phyloP scores from a whole-genome alignment of 495 filamentous ascomycete species.

The Penicillium roqueforti region DNA sequence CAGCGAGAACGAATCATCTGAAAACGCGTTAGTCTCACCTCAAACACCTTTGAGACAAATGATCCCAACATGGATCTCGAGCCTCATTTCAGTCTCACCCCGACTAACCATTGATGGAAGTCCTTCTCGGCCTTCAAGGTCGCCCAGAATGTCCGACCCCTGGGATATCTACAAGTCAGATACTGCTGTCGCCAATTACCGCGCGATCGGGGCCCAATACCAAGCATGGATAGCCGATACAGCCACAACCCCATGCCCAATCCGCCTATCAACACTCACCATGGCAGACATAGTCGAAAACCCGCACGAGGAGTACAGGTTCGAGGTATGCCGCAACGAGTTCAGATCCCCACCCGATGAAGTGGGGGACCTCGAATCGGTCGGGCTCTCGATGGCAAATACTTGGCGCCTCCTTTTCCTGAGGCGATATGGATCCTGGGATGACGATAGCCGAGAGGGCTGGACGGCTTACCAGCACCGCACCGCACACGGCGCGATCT shows the following conservation, averaged over 20 bases:
- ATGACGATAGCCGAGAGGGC: background rate
- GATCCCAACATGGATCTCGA: background rate
- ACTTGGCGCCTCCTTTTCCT: background rate
- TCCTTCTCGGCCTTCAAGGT: background rate
- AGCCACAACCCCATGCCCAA: background rate
- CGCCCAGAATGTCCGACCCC: background rate
- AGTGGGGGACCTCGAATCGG: background rate
- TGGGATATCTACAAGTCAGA: background rate
- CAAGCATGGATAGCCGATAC: background rate
- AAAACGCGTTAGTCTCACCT: background rate
- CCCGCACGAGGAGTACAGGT: background rate
- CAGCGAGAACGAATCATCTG: background rate
- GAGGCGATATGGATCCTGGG: background rate
- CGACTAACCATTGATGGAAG: background rate
- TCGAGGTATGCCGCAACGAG: background rate
- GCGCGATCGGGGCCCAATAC: background rate
- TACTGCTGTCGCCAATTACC: background rate
- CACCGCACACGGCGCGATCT: background rate
- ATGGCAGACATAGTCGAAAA: background rate
- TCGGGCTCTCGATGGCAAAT: background rate
- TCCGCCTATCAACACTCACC: background rate
- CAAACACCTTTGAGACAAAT: background rate
- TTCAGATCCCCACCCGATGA: background rate
- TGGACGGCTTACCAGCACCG: background rate
- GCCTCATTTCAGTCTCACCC: background rate